Evolutionary conservation across 192 early-diverging fungal species (phyloP).

Genomic region (Rhizophagus prolifer): DNA sequence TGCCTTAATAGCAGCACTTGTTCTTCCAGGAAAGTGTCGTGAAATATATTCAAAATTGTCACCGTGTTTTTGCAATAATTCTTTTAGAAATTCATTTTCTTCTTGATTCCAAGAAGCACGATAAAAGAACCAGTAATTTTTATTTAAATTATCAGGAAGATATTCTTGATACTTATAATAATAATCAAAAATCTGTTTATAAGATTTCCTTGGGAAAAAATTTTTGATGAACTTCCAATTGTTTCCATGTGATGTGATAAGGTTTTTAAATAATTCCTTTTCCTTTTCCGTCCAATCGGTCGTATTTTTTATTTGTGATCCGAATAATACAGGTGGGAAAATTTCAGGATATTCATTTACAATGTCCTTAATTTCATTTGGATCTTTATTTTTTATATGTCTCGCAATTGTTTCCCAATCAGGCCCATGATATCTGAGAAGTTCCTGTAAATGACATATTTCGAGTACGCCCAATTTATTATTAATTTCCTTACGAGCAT

Average conservation of each 20-base stretch:
- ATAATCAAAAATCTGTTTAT: neutral
- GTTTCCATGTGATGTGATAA: neutral
- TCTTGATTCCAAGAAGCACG: neutral
- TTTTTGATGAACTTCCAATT: constrained; percentile 5
- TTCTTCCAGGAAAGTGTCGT: neutral
- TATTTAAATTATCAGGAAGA: neutral
- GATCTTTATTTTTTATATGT: neutral
- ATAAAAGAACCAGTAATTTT: neutral
- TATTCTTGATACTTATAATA: neutral
- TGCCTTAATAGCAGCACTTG: neutral
- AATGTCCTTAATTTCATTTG: neutral
- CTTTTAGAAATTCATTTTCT: constrained; percentile 2
- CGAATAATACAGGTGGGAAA: neutral
- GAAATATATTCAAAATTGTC: neutral
- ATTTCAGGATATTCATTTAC: neutral
- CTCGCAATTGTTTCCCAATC: constrained; percentile 8
- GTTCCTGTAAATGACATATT: neutral
- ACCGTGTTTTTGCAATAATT: constrained; percentile 1
- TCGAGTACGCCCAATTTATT: neutral
- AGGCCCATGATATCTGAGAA: neutral
- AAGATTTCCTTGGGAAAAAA: neutral
- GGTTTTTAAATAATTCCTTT: neutral
- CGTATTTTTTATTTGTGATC: neutral
- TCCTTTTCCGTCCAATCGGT: neutral
- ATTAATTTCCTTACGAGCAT: neutral